Evolutionary conservation across 2,329 filamentous ascomycete genomes (phyloP).

Genomic region (Monosporascus sp.): DNA sequence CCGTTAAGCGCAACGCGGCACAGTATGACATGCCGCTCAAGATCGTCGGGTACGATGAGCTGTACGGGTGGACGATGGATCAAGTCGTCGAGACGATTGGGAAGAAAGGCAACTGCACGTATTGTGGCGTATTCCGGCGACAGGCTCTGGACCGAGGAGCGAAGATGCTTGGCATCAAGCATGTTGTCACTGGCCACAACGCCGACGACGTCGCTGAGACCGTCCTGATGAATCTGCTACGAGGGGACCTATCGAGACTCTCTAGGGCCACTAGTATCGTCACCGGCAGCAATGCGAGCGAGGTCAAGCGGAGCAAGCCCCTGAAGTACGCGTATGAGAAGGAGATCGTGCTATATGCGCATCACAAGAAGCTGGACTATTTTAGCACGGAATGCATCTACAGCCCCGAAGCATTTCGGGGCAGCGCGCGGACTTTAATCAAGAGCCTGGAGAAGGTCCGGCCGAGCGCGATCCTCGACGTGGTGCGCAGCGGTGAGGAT

Average conservation of each 20-base stretch:
- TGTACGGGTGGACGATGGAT: slow-evolving; percentile 99
- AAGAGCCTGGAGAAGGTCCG: slow-evolving; percentile 92
- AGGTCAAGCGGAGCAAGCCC: slow-evolving; percentile 93
- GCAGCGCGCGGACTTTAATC: slow-evolving; percentile 84
- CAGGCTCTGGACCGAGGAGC: slow-evolving; percentile 93
- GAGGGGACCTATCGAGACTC: slow-evolving; percentile 82
- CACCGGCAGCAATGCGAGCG: slow-evolving; percentile 70
- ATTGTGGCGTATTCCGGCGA: slow-evolving; percentile 92
- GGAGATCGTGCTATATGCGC: slow-evolving; percentile 95
- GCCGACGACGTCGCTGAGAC: slow-evolving; percentile 97
- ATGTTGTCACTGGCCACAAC: slow-evolving; percentile 97
- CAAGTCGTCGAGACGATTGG: slow-evolving; percentile 94
- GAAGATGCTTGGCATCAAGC: slow-evolving; percentile 77
- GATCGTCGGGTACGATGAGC: slow-evolving; percentile 86
- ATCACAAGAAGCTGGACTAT: slow-evolving; percentile 95
- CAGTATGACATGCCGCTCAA: slow-evolving; percentile 90
- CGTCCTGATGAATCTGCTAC: slow-evolving; percentile 91
- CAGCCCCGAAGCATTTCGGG: slow-evolving; percentile 92
- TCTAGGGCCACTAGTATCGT: slow-evolving; percentile 88
- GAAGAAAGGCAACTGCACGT: slow-evolving; percentile 98
- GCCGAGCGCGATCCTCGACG: slow-evolving; percentile 90
- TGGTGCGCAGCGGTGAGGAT: slow-evolving; percentile 91
- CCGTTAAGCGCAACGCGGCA: slow-evolving; percentile 85
- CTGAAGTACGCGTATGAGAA: slow-evolving; percentile 99
- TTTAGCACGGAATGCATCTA: slow-evolving; percentile 99